These are phyloP conservation scores for Prunus mongolica DNA, from an alignment of 306 rosid genomes.

Conservation along the genomic window DNA sequence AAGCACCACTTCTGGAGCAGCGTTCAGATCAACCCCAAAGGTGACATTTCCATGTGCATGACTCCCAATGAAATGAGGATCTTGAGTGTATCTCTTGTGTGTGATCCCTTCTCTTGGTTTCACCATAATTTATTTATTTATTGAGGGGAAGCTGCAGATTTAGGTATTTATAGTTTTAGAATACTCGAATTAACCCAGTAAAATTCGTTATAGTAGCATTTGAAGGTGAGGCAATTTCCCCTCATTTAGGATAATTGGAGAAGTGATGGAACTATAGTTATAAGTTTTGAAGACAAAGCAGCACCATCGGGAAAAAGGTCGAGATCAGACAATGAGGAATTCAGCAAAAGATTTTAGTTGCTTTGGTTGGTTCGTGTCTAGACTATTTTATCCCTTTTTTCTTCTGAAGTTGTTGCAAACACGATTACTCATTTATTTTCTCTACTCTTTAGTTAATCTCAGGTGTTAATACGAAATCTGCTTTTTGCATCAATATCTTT, in stretches of 20 bases:
- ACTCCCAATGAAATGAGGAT: conserved; percentile 21
- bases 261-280: conserved; percentile 20
- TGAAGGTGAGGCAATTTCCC: conserved; percentile 32
- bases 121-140: conserved; percentile 19
- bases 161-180: conserved; percentile 56
- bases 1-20: conserved; percentile 59
- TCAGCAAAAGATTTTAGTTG: background rate
- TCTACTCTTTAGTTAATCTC: background rate
- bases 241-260: conserved; percentile 26
- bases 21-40: conserved; percentile 79
- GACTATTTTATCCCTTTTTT: background rate
- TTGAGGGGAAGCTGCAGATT: conserved; percentile 56
- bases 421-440: background rate
- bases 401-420: background rate
- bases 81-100: conserved; percentile 37
- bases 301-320: conserved; percentile 23
- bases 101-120: conserved; percentile 42
- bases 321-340: conserved; percentile 14
- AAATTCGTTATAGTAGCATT: conserved; percentile 43
- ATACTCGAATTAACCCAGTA: conserved; percentile 33
- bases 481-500: background rate
- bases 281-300: conserved; percentile 29
- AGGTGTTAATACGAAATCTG: background rate
- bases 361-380: conserved; percentile 2
- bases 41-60: conserved; percentile 36